These are phyloP conservation scores for Talaromyces piceae DNA, from an alignment of 2,329 filamentous ascomycete species.

Conservation along the genomic window DNA sequence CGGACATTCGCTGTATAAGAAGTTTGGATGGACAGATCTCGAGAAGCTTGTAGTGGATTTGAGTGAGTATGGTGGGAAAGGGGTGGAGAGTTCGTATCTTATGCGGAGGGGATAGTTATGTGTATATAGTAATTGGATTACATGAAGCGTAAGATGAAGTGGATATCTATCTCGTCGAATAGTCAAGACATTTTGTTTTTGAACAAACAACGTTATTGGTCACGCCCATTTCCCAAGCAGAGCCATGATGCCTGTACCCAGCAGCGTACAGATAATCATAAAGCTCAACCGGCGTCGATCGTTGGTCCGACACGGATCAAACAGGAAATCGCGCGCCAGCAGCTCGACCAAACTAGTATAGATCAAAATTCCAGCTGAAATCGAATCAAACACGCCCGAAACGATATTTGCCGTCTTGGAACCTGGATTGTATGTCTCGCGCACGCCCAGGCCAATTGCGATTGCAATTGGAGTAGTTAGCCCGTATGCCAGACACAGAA, in stretches of 20 bases:
- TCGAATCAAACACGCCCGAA: constrained; percentile 40
- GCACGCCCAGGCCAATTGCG: constrained; percentile 43
- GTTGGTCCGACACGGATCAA: constrained; percentile 40
- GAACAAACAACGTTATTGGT: neutral
- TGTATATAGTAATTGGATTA: neutral
- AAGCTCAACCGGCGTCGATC: constrained; percentile 32
- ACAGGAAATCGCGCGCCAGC: constrained; percentile 44
- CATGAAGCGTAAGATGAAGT: neutral
- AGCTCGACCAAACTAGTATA: constrained; percentile 46
- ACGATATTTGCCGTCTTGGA: constrained; percentile 39
- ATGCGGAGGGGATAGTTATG: constrained; percentile 5
- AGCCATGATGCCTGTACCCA: constrained; percentile 43
- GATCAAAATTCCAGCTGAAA: constrained; percentile 44
- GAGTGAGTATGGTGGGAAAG: constrained; percentile 5
- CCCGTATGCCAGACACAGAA: constrained; percentile 43
- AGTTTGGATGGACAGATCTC: constrained; percentile 8
- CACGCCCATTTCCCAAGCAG: constrained; percentile 46
- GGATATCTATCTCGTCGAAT: neutral
- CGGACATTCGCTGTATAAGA: constrained; percentile 7
- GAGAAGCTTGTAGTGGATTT: constrained; percentile 1
- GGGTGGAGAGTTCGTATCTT: neutral
- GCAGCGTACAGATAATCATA: constrained; percentile 34
- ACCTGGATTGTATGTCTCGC: constrained; percentile 36
- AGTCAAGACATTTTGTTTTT: neutral
- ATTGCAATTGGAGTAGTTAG: constrained; percentile 47